Conservation (phyloP, 768 basidiomycete species). For the Lentinula sp. region DNA sequence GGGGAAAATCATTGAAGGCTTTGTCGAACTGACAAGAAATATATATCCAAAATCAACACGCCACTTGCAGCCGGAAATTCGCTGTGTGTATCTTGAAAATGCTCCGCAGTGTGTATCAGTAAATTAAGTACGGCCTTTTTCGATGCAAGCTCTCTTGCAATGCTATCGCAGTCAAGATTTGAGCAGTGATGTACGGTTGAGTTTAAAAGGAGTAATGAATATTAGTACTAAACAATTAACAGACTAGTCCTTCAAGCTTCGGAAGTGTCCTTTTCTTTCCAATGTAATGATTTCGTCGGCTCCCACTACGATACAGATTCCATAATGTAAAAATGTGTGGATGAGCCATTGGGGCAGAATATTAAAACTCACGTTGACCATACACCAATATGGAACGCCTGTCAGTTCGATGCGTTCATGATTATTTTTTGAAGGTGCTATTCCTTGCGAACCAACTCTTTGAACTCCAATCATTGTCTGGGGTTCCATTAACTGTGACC, state of each 20-base stretch:
- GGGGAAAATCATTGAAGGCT: too few species aligned
- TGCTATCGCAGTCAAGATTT: too few species aligned
- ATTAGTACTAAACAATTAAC: too few species aligned
- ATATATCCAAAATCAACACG: too few species aligned
- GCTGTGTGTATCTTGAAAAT: too few species aligned
- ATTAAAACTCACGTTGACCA: not conserved
- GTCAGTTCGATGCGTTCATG: not conserved
- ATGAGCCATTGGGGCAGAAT: not conserved
- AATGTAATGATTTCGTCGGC: not conserved
- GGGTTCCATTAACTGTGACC: not conserved
- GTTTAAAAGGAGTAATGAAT: too few species aligned
- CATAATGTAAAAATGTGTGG: not conserved
- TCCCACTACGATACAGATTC: not conserved
- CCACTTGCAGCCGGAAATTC: too few species aligned
- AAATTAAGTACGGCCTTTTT: too few species aligned
- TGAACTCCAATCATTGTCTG: not conserved
- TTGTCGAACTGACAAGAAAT: too few species aligned
- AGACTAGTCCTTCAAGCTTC: not conserved
- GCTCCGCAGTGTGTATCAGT: too few species aligned
- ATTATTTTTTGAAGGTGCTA: not conserved
- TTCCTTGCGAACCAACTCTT: not conserved
- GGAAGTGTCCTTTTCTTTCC: not conserved
- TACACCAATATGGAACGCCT: constrained; percentile 4
- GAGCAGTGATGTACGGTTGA: too few species aligned
- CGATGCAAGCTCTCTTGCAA: too few species aligned